A percentile compares a stretch with the other conserved stretches of the same genome.
These are phyloP conservation scores for Candida koratica DNA, from an alignment of 805 yeast species.

Conservation along the genomic window DNA sequence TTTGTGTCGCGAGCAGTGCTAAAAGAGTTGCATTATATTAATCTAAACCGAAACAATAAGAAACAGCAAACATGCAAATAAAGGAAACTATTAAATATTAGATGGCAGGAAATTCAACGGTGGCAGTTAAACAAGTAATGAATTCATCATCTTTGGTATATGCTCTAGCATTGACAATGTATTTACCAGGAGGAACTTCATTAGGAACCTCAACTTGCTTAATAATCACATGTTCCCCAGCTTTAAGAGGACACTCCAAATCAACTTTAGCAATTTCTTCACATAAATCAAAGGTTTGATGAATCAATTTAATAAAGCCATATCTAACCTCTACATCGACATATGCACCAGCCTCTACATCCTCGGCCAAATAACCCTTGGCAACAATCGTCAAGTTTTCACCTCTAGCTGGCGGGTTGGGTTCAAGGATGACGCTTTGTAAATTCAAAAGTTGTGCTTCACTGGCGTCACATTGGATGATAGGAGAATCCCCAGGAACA, in stretches of 20 bases:
- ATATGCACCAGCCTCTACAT: slow-evolving; percentile 80
- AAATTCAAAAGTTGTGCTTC: slow-evolving; percentile 63
- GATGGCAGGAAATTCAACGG: slow-evolving; percentile 51
- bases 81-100: background rate
- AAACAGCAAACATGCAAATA: slow-evolving; percentile 1
- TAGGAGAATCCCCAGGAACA: slow-evolving; percentile 88
- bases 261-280: slow-evolving; percentile 82
- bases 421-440: slow-evolving; percentile 55
- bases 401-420: slow-evolving; percentile 92
- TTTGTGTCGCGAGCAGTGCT: slow-evolving; percentile 6
- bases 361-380: slow-evolving; percentile 52
- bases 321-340: slow-evolving; percentile 91
- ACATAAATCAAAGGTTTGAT: slow-evolving; percentile 91
- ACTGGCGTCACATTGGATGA: slow-evolving; percentile 66
- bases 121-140: slow-evolving; percentile 79
- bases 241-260: slow-evolving; percentile 73
- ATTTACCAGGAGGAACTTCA: slow-evolving; percentile 94
- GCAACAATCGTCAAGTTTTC: slow-evolving; percentile 76
- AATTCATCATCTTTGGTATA: slow-evolving; percentile 78
- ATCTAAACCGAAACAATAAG: background rate
- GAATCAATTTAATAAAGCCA: slow-evolving; percentile 84
- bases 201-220: slow-evolving; percentile 81
- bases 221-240: slow-evolving; percentile 62
- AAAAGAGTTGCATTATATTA: too few species aligned
- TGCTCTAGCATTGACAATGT: slow-evolving; percentile 83